Evolutionary conservation across 805 yeast genomes (phyloP).

Genomic region (Nakazawaea molendinolei): DNA sequence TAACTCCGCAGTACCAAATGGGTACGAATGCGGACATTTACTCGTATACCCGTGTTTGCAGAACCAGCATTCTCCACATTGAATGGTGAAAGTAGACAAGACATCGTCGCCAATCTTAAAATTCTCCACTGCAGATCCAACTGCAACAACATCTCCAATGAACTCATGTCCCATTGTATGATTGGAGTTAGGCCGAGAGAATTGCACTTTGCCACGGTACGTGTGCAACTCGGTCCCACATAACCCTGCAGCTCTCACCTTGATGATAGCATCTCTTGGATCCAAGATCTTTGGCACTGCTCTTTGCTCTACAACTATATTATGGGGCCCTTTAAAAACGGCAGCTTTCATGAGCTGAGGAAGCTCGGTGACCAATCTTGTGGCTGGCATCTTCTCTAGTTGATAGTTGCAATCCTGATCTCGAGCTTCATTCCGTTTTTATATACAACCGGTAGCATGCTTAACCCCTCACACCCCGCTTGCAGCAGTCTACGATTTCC

Average conservation of each 20-base stretch:
- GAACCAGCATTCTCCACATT: constrained; percentile 55
- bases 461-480: neutral
- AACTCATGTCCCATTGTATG: constrained; percentile 48
- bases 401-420: neutral
- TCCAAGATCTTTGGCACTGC: constrained; percentile 32
- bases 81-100: constrained; percentile 43
- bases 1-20: constrained; percentile 50
- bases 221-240: constrained; percentile 53
- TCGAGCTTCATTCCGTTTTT: neutral
- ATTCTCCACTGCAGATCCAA: constrained; percentile 27
- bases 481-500: neutral
- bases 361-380: constrained; percentile 5
- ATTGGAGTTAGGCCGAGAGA: constrained; percentile 26
- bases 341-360: constrained; percentile 39
- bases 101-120: constrained; percentile 41
- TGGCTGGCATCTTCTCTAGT: constrained; percentile 7
- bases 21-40: constrained; percentile 45
- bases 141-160: constrained; percentile 34
- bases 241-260: constrained; percentile 39
- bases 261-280: constrained; percentile 38
- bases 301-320: constrained; percentile 31
- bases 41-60: constrained; percentile 49
- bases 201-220: constrained; percentile 41
- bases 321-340: constrained; percentile 37
- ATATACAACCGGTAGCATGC: neutral